Base-by-base conservation (phyloP, 1,284 basidiomycete genomes). In the Cryptococcus sp. region DNA sequence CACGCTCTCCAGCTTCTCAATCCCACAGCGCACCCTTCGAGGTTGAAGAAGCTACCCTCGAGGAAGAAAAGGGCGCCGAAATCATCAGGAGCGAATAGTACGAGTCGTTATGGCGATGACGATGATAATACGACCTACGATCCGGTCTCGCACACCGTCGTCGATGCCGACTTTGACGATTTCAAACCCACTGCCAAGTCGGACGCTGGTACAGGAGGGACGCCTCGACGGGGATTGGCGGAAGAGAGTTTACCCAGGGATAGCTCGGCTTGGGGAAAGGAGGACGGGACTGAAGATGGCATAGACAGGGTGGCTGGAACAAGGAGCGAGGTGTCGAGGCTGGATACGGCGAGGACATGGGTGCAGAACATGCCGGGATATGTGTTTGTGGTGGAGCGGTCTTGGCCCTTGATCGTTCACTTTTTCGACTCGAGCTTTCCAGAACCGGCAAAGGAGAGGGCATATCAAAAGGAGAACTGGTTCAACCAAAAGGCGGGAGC, bases 391-490 rank as follows among this genome's bases (percentile, higher is more conserved):
- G 44, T 57, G 19, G 64, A 62, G 25, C 53, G 63, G n/a, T 33
- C 59, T 2, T 66, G 60, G 60, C 66, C 66, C 0, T 64, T 58
- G 26, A 19, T 67, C 24, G 50, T 45, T 33, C 63, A 71, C 50
- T 73, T 71, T 49, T 53, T 63, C 48, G 65, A 73, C 43, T 65
- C 62, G 19, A 60, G 55, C 19, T 74, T 68, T 45, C 57, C 66
- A 1, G 72, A 74, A 46, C 44, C 50, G 6, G 53, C 42, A 19
- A 70, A 68, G 46, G 72, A 74, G 48, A 50, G 57, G 24, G 60
- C 63, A 16, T 74, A 65, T 48, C 65, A 64, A 31, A 68, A 65
- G 47, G 69, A 74, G 52, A 66, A 51, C 2, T 68, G 66, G 67
- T 69, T 69, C 54, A 60, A 64, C 2, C 54, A 59, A 32, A 66